phyloP scores from a whole-genome alignment of 2,329 filamentous ascomycete species.

The Dichotomopilus funicola region DNA sequence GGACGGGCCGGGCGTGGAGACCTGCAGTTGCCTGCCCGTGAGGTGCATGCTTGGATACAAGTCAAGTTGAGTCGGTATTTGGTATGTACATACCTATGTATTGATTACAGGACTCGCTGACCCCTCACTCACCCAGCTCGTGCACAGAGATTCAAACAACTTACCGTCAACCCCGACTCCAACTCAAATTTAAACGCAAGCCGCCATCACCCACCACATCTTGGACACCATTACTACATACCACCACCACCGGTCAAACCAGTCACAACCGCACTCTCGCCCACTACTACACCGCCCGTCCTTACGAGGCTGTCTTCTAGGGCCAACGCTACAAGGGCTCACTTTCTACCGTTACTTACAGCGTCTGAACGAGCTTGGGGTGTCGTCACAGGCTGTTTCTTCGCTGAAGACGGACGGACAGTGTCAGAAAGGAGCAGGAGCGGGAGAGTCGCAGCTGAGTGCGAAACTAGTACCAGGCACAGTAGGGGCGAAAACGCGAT shows the following conservation, averaged over 20 bases:
- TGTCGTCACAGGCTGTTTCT: too few species aligned
- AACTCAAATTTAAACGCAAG: neutral
- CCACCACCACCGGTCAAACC: slow-evolving; percentile 45
- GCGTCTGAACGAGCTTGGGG: too few species aligned
- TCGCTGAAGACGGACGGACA: slow-evolving; percentile 31
- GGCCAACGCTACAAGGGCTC: neutral
- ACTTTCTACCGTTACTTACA: slow-evolving; percentile 37
- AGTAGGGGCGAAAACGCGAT: slow-evolving; percentile 36
- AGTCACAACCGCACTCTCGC: slow-evolving; percentile 42
- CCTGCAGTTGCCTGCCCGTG: too few species aligned
- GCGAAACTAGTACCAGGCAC: slow-evolving; percentile 37
- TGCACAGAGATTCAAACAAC: too few species aligned
- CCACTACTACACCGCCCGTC: slow-evolving; percentile 45
- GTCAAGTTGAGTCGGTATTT: too few species aligned
- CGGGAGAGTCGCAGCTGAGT: slow-evolving; percentile 18
- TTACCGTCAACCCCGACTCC: slow-evolving; percentile 16
- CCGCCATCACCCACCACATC: slow-evolving; percentile 12
- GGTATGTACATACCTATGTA: too few species aligned
- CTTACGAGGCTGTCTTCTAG: slow-evolving; percentile 39
- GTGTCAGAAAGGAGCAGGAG: slow-evolving; percentile 33
- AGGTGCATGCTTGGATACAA: too few species aligned
- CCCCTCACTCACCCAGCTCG: too few species aligned
- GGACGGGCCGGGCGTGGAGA: too few species aligned
- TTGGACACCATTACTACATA: slow-evolving; percentile 35
- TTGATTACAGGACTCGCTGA: too few species aligned